phyloP scores from a whole-genome alignment of 495 filamentous ascomycete species.

The Penicillium parvum region DNA sequence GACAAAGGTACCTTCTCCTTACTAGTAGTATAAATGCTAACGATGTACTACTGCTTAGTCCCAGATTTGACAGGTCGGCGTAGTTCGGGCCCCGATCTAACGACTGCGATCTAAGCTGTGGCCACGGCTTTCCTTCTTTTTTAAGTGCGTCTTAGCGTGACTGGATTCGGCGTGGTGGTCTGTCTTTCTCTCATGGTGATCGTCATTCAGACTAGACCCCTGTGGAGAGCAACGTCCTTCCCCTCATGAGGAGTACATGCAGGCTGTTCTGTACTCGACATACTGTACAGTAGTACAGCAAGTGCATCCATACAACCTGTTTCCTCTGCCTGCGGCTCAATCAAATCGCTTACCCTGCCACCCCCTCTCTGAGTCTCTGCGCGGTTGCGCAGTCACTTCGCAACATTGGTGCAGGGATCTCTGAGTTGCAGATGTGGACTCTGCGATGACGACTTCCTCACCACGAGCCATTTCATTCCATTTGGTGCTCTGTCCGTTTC shows the following conservation, averaged over 20 bases:
- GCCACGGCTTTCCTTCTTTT: neutral
- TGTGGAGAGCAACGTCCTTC: no score
- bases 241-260: no score
- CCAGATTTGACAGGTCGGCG: conserved; percentile 14
- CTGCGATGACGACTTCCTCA: conserved; percentile 8
- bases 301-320: no score
- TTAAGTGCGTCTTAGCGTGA: no score
- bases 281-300: no score
- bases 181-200: no score
- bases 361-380: neutral
- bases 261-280: no score
- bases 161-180: no score
- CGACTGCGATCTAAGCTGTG: neutral
- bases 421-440: neutral
- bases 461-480: neutral
- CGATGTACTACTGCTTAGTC: no score
- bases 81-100: conserved; percentile 9
- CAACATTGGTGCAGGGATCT: conserved; percentile 6
- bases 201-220: no score
- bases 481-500: neutral
- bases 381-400: conserved; percentile 12
- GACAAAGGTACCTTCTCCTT: neutral
- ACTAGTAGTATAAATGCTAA: no score
- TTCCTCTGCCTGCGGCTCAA: neutral
- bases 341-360: no score